Conservation (phyloP, 495 filamentous ascomycete genomes). For the Podospora tetraspora region DNA sequence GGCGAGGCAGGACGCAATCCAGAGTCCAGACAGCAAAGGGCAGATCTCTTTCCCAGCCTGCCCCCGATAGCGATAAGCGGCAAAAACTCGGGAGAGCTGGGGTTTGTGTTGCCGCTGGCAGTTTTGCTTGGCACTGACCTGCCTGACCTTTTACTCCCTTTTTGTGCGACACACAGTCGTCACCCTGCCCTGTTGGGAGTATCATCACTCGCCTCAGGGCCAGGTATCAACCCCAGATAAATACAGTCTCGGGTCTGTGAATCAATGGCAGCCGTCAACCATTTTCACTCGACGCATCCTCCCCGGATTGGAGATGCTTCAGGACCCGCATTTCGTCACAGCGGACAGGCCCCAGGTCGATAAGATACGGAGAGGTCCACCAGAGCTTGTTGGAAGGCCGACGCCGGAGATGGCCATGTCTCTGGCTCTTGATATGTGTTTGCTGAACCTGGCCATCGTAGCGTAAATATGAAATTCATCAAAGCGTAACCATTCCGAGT, state of each 20-base stretch:
- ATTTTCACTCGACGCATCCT: background rate
- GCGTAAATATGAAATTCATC: background rate
- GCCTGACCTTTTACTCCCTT: background rate
- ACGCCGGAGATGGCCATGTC: background rate
- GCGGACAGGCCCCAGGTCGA: background rate
- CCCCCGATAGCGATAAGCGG: conserved; percentile 32
- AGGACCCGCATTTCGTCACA: background rate
- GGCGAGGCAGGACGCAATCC: conserved; percentile 11
- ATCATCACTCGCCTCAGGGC: background rate
- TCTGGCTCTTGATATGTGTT: background rate
- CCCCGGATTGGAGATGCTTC: background rate
- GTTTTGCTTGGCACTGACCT: background rate
- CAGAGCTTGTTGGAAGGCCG: background rate
- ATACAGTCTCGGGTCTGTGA: background rate
- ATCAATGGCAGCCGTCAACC: background rate
- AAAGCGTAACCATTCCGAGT: background rate
- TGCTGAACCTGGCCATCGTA: background rate
- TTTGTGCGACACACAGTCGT: background rate
- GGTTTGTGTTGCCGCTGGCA: background rate
- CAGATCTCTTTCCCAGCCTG: conserved; percentile 27
- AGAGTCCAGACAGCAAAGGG: conserved; percentile 10
- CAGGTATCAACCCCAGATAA: background rate
- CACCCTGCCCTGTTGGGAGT: background rate
- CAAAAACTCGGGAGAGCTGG: conserved; percentile 21
- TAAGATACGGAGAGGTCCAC: background rate